Conservation (phyloP, 768 basidiomycete species). For the Heimioporus sp. region DNA sequence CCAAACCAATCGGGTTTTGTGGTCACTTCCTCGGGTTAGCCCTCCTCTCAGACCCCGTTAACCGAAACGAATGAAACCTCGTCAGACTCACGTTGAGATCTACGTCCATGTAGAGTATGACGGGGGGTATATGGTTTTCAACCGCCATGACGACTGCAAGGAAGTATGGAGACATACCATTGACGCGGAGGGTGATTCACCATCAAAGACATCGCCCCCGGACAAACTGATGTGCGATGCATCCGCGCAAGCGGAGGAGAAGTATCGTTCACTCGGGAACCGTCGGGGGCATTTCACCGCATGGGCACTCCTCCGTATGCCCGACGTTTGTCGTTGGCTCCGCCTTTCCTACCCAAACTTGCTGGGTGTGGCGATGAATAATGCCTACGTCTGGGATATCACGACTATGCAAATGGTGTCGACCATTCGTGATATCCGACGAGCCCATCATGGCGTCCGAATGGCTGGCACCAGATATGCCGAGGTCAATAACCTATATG, state of each 20-base stretch:
- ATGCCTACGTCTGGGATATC: constrained; percentile 64
- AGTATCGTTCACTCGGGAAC: constrained; percentile 5
- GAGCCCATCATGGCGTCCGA: constrained; percentile 1
- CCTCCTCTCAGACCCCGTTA: constrained; percentile 13
- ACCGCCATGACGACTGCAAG: constrained; percentile 51
- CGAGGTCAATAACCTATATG: constrained; percentile 56
- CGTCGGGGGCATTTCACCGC: constrained; percentile 56
- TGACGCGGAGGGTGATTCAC: constrained; percentile 27
- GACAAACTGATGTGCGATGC: constrained; percentile 25
- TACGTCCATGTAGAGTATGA: constrained; percentile 74
- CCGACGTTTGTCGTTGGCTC: constrained; percentile 47
- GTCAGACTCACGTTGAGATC: constrained; percentile 7
- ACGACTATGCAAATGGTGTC: constrained; percentile 47
- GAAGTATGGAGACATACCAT: constrained; percentile 67
- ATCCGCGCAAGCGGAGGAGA: constrained; percentile 19
- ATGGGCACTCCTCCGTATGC: constrained; percentile 54
- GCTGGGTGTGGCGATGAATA: constrained; percentile 42
- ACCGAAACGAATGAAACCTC: background rate
- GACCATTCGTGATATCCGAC: constrained; percentile 25
- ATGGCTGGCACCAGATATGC: constrained; percentile 57
- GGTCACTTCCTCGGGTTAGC: constrained; percentile 55
- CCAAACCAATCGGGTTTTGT: constrained; percentile 46
- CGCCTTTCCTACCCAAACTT: constrained; percentile 68
- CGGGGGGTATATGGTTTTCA: constrained; percentile 69
- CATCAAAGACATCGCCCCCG: constrained; percentile 30